Evolutionary conservation across 2,329 filamentous ascomycete species (phyloP).

Genomic region (Apiospora saccharicola): DNA sequence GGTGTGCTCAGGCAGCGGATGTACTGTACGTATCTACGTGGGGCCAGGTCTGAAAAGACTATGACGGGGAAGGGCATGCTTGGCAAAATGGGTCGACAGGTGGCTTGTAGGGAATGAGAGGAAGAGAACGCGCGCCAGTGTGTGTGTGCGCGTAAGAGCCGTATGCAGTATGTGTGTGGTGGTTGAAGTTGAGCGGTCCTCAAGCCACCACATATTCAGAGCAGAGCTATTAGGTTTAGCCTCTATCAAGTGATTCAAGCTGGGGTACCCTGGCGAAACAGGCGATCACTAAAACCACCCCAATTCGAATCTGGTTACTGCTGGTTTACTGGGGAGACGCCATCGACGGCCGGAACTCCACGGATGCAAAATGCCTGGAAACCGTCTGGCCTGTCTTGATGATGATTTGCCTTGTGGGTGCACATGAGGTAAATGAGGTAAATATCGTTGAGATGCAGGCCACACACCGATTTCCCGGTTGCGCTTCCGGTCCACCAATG

Average conservation of each 20-base stretch:
- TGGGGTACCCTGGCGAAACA: conserved; percentile 4
- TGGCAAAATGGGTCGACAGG: conserved; percentile 3
- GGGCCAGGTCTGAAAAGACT: background rate
- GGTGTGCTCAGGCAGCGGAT: background rate
- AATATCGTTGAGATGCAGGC: background rate
- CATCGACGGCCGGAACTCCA: conserved; percentile 20
- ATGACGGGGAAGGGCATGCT: conserved; percentile 1
- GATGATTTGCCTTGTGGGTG: no score
- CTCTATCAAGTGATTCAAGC: conserved; percentile 9
- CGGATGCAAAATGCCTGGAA: background rate
- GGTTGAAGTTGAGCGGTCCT: conserved; percentile 16
- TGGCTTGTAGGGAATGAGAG: conserved; percentile 15
- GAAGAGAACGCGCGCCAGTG: background rate
- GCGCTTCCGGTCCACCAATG: background rate
- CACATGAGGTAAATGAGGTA: background rate
- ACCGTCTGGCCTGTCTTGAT: background rate
- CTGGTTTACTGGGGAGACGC: background rate
- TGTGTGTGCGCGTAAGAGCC: background rate
- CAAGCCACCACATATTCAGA: conserved; percentile 1
- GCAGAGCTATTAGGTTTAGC: conserved; percentile 11
- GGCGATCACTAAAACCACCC: conserved; percentile 9
- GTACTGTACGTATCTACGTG: background rate
- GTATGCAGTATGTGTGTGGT: conserved; percentile 13
- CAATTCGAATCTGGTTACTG: background rate
- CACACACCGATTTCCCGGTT: conserved; percentile 18